These are phyloP conservation scores for Pulveroboletus frians DNA, from an alignment of 768 basidiomycete genomes.

Conservation along the genomic window DNA sequence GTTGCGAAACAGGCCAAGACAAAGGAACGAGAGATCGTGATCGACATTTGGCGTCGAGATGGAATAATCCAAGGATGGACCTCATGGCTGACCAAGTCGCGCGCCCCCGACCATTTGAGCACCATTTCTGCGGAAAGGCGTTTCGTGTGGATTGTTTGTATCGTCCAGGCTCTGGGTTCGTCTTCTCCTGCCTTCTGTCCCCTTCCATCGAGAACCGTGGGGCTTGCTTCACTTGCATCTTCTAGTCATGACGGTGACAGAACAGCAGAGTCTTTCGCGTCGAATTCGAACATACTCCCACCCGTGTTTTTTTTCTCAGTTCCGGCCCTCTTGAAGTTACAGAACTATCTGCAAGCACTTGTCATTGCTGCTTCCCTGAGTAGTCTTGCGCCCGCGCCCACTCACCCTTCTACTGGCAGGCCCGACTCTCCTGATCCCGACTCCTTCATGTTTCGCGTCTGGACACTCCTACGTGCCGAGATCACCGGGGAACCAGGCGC, in stretches of 20 bases:
- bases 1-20: slow-evolving; percentile 49
- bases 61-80: slow-evolving; percentile 21
- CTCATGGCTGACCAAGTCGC: slow-evolving; percentile 18
- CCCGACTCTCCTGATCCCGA: slow-evolving; percentile 8
- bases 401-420: slow-evolving; percentile 4
- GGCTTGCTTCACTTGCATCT: slow-evolving; percentile 1
- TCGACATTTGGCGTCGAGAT: slow-evolving; percentile 44
- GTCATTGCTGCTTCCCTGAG: slow-evolving; percentile 59
- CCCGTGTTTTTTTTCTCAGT: slow-evolving; percentile 60
- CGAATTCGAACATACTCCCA: slow-evolving; percentile 45
- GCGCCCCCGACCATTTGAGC: slow-evolving; percentile 3
- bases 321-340: slow-evolving; percentile 50
- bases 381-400: slow-evolving; percentile 39
- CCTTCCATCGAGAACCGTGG: slow-evolving; percentile 25
- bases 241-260: not conserved
- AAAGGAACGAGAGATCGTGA: slow-evolving; percentile 50
- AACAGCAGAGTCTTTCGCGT: not conserved
- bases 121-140: slow-evolving; percentile 12
- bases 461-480: slow-evolving; percentile 59
- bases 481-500: slow-evolving; percentile 36
- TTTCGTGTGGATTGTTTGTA: slow-evolving; percentile 43
- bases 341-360: slow-evolving; percentile 69
- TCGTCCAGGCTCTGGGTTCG: slow-evolving; percentile 42
- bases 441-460: slow-evolving; percentile 56
- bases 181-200: slow-evolving; percentile 36